phyloP scores from a whole-genome alignment of 208 protist species.

The Trichomonas vaginalis region DNA sequence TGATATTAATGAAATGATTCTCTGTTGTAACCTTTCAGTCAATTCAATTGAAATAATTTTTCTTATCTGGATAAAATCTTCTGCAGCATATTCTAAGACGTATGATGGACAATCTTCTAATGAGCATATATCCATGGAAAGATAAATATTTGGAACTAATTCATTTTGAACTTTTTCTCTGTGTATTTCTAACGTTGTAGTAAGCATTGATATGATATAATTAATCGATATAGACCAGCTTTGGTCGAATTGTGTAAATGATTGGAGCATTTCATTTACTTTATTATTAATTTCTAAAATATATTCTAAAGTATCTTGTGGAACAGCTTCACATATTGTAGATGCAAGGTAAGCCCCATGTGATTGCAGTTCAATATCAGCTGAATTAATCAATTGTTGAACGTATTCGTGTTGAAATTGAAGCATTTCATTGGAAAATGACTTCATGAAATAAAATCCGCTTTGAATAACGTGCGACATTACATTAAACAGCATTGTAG shows the following conservation, averaged over 20 bases:
- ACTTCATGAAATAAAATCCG: background rate
- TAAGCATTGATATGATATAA: background rate
- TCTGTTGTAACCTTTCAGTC: background rate
- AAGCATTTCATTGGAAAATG: background rate
- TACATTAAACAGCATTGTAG: background rate
- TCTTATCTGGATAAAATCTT: background rate
- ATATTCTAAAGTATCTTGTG: background rate
- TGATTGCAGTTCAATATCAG: background rate
- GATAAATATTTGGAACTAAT: background rate
- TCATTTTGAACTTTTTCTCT: background rate
- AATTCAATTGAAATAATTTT: background rate
- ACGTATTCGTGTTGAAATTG: background rate
- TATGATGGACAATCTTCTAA: background rate
- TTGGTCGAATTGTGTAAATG: background rate
- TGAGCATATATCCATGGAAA: background rate
- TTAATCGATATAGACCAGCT: background rate
- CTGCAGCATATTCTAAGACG: background rate
- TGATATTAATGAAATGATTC: background rate
- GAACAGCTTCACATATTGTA: background rate
- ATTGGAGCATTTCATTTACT: background rate
- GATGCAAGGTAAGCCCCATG: background rate
- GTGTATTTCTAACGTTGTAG: background rate
- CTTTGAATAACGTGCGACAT: background rate
- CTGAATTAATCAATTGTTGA: background rate
- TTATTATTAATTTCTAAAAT: background rate